A percentile compares a stretch with the other conserved stretches of the same genome.
These are phyloP conservation scores for Clonostachys solani DNA, from an alignment of 2,329 filamentous ascomycete species.

Conservation along the genomic window DNA sequence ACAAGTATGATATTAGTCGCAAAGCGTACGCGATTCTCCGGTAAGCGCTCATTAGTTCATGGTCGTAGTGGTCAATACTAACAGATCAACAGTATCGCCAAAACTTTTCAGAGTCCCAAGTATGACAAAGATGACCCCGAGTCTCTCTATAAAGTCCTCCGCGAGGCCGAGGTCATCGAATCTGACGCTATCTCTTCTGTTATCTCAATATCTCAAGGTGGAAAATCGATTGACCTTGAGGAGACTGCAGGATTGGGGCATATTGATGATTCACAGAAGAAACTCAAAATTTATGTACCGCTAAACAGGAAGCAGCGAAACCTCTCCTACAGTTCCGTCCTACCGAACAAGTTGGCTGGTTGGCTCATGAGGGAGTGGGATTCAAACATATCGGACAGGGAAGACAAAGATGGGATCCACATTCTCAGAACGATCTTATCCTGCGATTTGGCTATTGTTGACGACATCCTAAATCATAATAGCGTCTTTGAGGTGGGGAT, in stretches of 20 bases:
- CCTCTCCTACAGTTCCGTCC: background rate
- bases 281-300: constrained; percentile 24
- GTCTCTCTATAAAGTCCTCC: too few species aligned
- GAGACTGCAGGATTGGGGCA: constrained; percentile 15
- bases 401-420: background rate
- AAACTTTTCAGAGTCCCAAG: too few species aligned
- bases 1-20: too few species aligned
- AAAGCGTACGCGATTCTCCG: too few species aligned
- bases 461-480: background rate
- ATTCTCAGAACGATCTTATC: background rate
- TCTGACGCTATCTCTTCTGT: constrained; percentile 20
- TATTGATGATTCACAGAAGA: constrained; percentile 14
- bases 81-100: too few species aligned
- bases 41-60: too few species aligned
- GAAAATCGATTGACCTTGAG: constrained; percentile 6
- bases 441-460: background rate
- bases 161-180: constrained; percentile 15
- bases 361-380: background rate
- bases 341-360: background rate
- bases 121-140: too few species aligned
- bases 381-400: background rate
- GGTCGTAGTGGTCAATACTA: too few species aligned
- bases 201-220: constrained; percentile 18
- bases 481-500: too few species aligned
- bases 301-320: constrained; percentile 12